Evolutionary conservation across 768 basidiomycete genomes (phyloP), one percentile per base, ranked within the genome.

Genomic region (Serendipita sp.): DNA sequence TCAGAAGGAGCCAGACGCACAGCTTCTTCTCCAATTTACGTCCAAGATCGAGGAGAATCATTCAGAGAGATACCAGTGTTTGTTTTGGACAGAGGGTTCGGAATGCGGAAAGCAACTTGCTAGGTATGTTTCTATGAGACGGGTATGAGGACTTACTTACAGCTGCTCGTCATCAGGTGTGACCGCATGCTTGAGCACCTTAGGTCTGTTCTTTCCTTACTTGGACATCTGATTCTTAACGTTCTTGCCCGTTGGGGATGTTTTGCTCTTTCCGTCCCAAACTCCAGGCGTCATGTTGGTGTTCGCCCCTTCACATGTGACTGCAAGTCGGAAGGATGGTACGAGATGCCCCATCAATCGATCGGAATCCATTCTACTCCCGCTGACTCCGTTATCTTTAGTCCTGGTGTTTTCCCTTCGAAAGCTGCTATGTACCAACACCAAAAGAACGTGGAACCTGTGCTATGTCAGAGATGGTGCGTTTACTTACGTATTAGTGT

Each of bases 361-460:
- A n/a, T 18, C 48, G 5, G 5, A 8, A 51, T 32, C 8, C n/a
- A n/a, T 2, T 13, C 13, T 5, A n/a, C n/a, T n/a, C n/a, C 48
- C n/a, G 48, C n/a, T 51, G 48, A 18, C n/a, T 51, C 8, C 18
- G n/a, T 51, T 8, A 32, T 51, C n/a, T 2, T n/a, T 60, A 60
- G 56, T 38, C 56, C 56, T 28, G 56, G 56, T 35, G 37, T 60
- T n/a, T 60, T 60, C 35, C 56, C 56, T 37, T 60, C 56, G n/a
- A 60, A 60, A 35, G 24, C 56, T 28, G 56, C 56, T n/a, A 60
- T 60, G 56, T 60, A 60, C 28, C 56, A 60, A 60, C 56, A 60
- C 37, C 56, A 60, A 35, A 60, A 60, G 56, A 60, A 60, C 37
- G 56, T 60, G 30, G 56, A 60, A 37, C 56, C 56, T 24, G 56